Conservation (phyloP, 805 yeast species). For the Isabelozyma heimii region DNA sequence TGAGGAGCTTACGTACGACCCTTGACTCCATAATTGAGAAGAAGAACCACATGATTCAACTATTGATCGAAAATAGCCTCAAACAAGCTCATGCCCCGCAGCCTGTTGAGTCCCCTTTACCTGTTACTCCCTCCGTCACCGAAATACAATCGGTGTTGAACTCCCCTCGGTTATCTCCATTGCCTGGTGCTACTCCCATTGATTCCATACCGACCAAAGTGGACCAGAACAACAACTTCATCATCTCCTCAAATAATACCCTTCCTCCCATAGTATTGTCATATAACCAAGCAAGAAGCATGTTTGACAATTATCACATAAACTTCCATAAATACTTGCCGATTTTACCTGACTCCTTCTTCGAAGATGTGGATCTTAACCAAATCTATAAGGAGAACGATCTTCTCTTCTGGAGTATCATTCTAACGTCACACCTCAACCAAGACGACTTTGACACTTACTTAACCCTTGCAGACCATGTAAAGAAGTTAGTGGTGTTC, state of each 20-base stretch:
- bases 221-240: not conserved
- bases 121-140: slow-evolving; percentile 15
- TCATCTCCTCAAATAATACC: slow-evolving; percentile 3
- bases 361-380: slow-evolving; percentile 9
- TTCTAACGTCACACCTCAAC: slow-evolving; percentile 31
- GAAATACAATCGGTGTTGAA: slow-evolving; percentile 21
- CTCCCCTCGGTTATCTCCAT: slow-evolving; percentile 8
- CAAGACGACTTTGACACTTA: slow-evolving; percentile 14
- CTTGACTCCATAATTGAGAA: slow-evolving; percentile 22
- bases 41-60: slow-evolving; percentile 14
- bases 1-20: slow-evolving; percentile 15
- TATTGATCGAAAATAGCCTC: slow-evolving; percentile 9
- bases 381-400: slow-evolving; percentile 25
- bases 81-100: not conserved
- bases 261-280: slow-evolving; percentile 9
- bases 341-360: slow-evolving; percentile 25
- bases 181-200: slow-evolving; percentile 1
- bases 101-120: not conserved
- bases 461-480: slow-evolving; percentile 24
- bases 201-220: slow-evolving; percentile 1
- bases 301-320: slow-evolving; percentile 19
- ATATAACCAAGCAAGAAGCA: slow-evolving; percentile 8
- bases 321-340: slow-evolving; percentile 32
- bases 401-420: slow-evolving; percentile 41
- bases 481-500: slow-evolving; percentile 37